A percentile compares a stretch with the other conserved stretches of the same genome.
These are phyloP conservation scores for Circinella umbellata DNA, from an alignment of 371 early-diverging fungal species.

Conservation along the genomic window DNA sequence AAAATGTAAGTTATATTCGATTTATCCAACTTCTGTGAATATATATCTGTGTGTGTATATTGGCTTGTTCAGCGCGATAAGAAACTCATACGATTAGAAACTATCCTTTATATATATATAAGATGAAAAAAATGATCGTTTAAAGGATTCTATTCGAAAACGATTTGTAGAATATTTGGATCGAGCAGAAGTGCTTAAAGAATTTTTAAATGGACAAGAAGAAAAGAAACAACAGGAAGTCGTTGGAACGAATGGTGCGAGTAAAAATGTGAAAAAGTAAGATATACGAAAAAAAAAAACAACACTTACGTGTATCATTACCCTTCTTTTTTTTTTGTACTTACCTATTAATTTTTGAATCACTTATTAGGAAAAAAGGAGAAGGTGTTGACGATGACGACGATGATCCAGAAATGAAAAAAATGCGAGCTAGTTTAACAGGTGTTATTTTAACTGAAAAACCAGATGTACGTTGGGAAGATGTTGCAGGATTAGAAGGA, in stretches of 20 bases:
- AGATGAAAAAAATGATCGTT: constrained; percentile 95
- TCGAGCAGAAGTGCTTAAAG: constrained; percentile 94
- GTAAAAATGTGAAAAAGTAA: constrained; percentile 56
- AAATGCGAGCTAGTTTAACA: constrained; percentile 80
- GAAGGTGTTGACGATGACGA: constrained; percentile 57
- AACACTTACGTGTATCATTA: background rate
- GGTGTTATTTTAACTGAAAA: constrained; percentile 93
- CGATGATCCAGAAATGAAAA: constrained; percentile 91
- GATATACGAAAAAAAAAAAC: constrained; percentile 20
- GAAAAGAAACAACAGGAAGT: constrained; percentile 72
- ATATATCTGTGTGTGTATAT: too few species aligned
- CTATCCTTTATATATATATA: background rate
- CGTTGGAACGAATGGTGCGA: constrained; percentile 56
- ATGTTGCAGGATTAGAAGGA: constrained; percentile 97
- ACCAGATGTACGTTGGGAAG: constrained; percentile 95
- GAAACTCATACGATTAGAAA: background rate
- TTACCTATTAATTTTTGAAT: too few species aligned
- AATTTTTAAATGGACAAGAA: constrained; percentile 72
- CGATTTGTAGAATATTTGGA: constrained; percentile 92
- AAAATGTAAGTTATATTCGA: constrained; percentile 74
- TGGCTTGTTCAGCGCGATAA: too few species aligned
- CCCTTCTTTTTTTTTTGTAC: background rate
- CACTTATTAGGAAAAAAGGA: constrained; percentile 39
- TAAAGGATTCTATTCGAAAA: constrained; percentile 87
- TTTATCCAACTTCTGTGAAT: too few species aligned